Evolutionary conservation across 139 green algal species (phyloP).

Genomic region (Mesotaenium endlicherianum): DNA sequence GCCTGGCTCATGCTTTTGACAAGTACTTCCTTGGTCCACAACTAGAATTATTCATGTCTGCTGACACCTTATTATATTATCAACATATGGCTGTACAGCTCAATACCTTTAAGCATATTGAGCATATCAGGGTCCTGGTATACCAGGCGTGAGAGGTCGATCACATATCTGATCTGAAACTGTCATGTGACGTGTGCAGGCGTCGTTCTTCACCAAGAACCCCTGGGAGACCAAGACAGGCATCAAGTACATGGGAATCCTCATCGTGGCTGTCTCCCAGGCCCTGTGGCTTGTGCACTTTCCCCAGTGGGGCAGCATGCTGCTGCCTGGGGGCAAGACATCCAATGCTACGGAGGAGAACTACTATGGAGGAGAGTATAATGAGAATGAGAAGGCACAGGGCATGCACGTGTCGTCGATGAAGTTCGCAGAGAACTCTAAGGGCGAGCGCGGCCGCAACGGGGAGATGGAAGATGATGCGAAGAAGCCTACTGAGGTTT

Average conservation of each 20-base stretch:
- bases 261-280: conserved; percentile 72
- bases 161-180: background rate
- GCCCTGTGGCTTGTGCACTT: conserved; percentile 78
- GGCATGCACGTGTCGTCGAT: conserved; percentile 22
- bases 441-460: background rate
- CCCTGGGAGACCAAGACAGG: conserved; percentile 58
- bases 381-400: conserved; percentile 17
- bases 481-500: no score
- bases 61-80: background rate
- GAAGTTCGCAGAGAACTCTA: conserved; percentile 9
- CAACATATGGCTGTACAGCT: background rate
- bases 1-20: background rate
- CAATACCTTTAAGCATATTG: background rate
- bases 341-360: conserved; percentile 75
- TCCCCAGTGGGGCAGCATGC: conserved; percentile 90
- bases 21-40: background rate
- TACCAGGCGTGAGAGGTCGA: background rate
- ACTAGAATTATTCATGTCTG: background rate
- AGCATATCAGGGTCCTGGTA: no score
- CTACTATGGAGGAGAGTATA: conserved; percentile 33
- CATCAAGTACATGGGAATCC: conserved; percentile 83
- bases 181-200: background rate
- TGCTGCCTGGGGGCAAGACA: conserved; percentile 63
- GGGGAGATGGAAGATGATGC: background rate
- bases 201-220: conserved; percentile 22